Conservation (phyloP, 352 stramenopile genomes). For the Phytopythium sindhum region DNA sequence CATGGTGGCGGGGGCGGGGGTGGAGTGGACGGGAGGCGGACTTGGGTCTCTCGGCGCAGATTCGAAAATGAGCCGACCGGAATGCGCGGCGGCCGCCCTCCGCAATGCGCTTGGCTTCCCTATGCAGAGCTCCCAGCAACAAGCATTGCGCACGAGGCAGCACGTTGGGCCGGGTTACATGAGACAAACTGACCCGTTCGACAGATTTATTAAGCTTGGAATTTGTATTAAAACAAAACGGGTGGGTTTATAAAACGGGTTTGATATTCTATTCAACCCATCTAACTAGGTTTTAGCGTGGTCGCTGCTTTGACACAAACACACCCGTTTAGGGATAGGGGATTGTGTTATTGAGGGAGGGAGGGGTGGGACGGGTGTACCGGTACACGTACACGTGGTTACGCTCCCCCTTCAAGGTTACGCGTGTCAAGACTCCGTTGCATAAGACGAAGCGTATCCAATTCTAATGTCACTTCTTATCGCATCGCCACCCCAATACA, state of each 20-base stretch:
- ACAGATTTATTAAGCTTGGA: not conserved
- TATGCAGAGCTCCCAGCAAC: not conserved
- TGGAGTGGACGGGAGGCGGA: not conserved
- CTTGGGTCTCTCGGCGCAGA: conserved; percentile 46
- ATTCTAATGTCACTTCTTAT: too few relatives aligned
- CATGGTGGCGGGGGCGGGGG: conserved; percentile 23
- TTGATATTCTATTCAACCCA: not conserved
- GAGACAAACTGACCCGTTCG: conserved; percentile 6
- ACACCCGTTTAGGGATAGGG: conserved; percentile 7
- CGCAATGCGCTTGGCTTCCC: not conserved
- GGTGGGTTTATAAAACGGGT: conserved; percentile 1
- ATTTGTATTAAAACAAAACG: not conserved
- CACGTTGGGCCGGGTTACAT: not conserved
- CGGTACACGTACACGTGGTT: not conserved
- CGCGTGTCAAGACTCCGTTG: not conserved
- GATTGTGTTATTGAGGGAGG: conserved; percentile 9
- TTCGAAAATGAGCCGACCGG: conserved; percentile 59
- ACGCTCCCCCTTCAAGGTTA: not conserved
- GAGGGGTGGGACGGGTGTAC: not conserved
- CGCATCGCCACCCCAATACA: too few relatives aligned
- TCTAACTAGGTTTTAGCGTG: not conserved
- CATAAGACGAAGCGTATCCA: not conserved
- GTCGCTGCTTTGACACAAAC: conserved; percentile 12
- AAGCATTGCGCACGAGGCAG: not conserved
- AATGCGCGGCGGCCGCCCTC: not conserved